These are phyloP conservation scores for Alopecurus myosuroides DNA, from an alignment of 176 grass and related monocot species.

Conservation along the genomic window DNA sequence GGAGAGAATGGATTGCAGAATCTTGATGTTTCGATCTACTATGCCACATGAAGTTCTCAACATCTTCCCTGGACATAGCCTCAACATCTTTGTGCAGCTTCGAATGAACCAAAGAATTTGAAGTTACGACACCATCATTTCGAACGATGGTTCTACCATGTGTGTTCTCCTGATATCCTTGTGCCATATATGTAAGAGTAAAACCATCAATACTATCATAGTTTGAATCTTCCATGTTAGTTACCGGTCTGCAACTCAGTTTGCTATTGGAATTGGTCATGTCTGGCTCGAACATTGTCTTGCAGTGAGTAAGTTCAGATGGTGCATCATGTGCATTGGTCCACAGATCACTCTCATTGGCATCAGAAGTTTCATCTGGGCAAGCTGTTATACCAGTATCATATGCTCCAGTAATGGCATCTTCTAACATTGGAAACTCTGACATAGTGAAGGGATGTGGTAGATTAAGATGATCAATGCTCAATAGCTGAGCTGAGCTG, in stretches of 20 bases:
- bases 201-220: slow-evolving; percentile 18
- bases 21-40: slow-evolving; percentile 14
- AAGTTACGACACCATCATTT: slow-evolving; percentile 12
- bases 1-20: slow-evolving; percentile 14
- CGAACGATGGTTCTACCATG: not conserved
- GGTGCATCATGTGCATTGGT: slow-evolving; percentile 15
- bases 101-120: slow-evolving; percentile 28
- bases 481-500: slow-evolving; percentile 24
- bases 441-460: slow-evolving; percentile 15
- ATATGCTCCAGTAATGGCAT: slow-evolving; percentile 15
- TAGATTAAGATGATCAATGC: slow-evolving; percentile 16
- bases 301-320: slow-evolving; percentile 5
- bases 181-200: slow-evolving; percentile 19
- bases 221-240: not conserved
- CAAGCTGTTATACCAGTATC: slow-evolving; percentile 1
- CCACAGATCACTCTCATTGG: slow-evolving; percentile 16
- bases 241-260: not conserved
- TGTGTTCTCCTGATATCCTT: slow-evolving; percentile 18
- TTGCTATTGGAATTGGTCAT: slow-evolving; percentile 13
- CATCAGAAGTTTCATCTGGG: not conserved
- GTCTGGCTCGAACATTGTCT: slow-evolving; percentile 6
- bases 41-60: slow-evolving; percentile 18
- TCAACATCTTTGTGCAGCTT: slow-evolving; percentile 38
- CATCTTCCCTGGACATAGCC: slow-evolving; percentile 29
- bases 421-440: slow-evolving; percentile 28